These are phyloP conservation scores for Colletotrichum sansevieriae DNA, from an alignment of 2,329 filamentous ascomycete species.

Conservation along the genomic window DNA sequence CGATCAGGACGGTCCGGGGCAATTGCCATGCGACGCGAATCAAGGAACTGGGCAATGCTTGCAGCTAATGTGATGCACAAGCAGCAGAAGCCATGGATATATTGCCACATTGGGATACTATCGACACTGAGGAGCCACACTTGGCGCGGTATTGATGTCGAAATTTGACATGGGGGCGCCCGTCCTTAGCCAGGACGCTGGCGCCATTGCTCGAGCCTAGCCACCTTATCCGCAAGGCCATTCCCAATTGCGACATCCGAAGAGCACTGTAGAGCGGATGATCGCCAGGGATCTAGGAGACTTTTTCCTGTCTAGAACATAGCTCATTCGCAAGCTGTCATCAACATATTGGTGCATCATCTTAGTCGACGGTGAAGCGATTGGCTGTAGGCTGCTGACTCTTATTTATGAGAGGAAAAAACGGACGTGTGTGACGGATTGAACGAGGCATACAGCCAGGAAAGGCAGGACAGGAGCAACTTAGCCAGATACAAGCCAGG, in stretches of 20 bases:
- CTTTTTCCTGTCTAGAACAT: slow-evolving; percentile 8
- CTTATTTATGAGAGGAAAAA: not conserved
- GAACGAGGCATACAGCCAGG: not conserved
- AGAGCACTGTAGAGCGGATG: slow-evolving; percentile 11
- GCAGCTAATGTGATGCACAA: not conserved
- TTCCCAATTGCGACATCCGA: slow-evolving; percentile 4
- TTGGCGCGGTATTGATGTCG: slow-evolving; percentile 4
- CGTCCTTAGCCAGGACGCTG: not conserved
- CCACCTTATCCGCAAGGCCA: not conserved
- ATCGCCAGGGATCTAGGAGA: slow-evolving; percentile 36
- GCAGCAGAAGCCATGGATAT: slow-evolving; percentile 18
- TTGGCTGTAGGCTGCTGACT: not conserved
- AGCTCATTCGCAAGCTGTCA: not conserved
- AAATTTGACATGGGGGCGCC: slow-evolving; percentile 12
- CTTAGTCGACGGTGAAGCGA: not conserved
- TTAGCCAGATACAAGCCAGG: slow-evolving; percentile 1
- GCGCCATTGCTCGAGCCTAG: not conserved
- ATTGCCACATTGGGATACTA: slow-evolving; percentile 14
- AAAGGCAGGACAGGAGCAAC: not conserved
- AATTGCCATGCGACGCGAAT: slow-evolving; percentile 33
- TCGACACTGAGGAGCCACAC: slow-evolving; percentile 24
- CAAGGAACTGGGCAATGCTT: slow-evolving; percentile 23
- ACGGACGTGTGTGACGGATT: slow-evolving; percentile 6
- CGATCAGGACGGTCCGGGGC: not conserved
- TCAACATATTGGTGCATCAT: no score